A percentile compares a stretch with the other conserved stretches of the same genome.
Conservation (phyloP, 2,329 filamentous ascomycete species). For the Fusarium palustre region DNA sequence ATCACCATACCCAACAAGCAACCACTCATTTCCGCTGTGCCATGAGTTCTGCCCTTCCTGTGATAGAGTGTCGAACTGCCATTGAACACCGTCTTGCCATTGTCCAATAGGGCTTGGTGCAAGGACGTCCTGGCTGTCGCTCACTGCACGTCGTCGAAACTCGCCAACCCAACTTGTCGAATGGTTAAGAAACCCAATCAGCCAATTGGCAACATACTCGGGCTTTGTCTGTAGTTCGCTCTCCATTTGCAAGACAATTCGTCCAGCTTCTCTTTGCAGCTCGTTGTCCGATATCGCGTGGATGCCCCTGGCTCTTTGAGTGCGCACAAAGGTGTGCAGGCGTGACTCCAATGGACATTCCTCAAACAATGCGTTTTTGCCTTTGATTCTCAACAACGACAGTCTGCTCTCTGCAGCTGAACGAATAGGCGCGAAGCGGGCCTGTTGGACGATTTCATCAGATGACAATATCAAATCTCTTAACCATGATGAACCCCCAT, state of each 20-base stretch:
- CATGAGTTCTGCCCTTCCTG: neutral
- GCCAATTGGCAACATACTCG: conserved; percentile 35
- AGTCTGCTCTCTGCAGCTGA: conserved; percentile 28
- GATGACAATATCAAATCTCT: conserved; percentile 29
- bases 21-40: neutral
- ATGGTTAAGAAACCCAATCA: conserved; percentile 14
- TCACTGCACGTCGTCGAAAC: conserved; percentile 18
- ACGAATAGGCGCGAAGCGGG: conserved; percentile 28
- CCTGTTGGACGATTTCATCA: conserved; percentile 21
- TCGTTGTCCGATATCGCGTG: conserved; percentile 5
- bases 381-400: conserved; percentile 23
- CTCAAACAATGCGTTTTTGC: conserved; percentile 34
- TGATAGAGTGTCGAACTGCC: neutral
- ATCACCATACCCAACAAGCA: neutral
- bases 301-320: neutral
- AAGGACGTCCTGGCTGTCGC: neutral
- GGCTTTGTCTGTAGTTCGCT: conserved; percentile 26
- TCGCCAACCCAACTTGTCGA: conserved; percentile 21
- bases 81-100: neutral
- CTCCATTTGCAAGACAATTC: conserved; percentile 31
- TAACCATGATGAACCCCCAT: conserved; percentile 24
- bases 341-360: conserved; percentile 28
- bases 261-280: conserved; percentile 23
- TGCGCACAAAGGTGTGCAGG: conserved; percentile 16
- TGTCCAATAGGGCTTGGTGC: neutral